phyloP scores from a whole-genome alignment of 1,284 basidiomycete species.

The Coniophora puteana region DNA sequence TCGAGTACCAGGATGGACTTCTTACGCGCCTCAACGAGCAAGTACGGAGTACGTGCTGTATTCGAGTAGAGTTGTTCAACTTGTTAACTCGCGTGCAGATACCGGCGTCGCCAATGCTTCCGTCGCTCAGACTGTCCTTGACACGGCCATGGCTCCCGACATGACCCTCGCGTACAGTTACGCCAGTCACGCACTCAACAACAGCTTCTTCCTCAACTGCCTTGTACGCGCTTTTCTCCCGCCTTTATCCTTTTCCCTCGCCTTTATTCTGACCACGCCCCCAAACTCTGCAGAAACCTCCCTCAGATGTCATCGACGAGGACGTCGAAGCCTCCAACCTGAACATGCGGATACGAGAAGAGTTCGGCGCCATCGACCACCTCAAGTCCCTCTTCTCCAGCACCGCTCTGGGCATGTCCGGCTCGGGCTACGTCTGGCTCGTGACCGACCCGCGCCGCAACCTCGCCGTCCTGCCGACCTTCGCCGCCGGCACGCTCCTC shows the following conservation, averaged over 20 bases:
- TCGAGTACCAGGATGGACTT: conserved; percentile 82
- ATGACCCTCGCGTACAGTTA: conserved; percentile 85
- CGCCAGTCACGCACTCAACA: conserved; percentile 91
- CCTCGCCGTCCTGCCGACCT: conserved; percentile 79
- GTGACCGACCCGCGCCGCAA: conserved; percentile 65
- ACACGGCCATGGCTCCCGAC: conserved; percentile 59
- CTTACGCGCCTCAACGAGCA: conserved; percentile 72
- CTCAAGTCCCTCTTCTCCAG: conserved; percentile 79
- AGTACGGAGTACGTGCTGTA: conserved; percentile 53
- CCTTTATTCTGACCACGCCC: too few species aligned
- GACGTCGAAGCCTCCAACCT: conserved; percentile 31
- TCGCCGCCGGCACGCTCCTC: conserved; percentile 88
- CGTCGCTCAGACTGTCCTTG: conserved; percentile 75
- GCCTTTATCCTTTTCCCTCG: conserved; percentile 7
- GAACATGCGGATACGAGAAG: conserved; percentile 36
- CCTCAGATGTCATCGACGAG: conserved; percentile 42
- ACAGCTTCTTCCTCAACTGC: conserved; percentile 88
- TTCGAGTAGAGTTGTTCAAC: conserved; percentile 7
- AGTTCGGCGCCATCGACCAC: conserved; percentile 64
- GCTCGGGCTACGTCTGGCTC: conserved; percentile 87
- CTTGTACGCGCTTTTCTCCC: conserved; percentile 54
- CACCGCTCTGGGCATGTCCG: conserved; percentile 75
- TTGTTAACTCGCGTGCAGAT: conserved; percentile 31
- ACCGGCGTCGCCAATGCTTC: conserved; percentile 56
- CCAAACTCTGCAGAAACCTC: conserved; percentile 49